Percentiles rank a stretch among this genome's conserved stretches.
These are phyloP conservation scores for Yamadazyma insecticola DNA, from an alignment of 805 yeast genomes.

Conservation along the genomic window DNA sequence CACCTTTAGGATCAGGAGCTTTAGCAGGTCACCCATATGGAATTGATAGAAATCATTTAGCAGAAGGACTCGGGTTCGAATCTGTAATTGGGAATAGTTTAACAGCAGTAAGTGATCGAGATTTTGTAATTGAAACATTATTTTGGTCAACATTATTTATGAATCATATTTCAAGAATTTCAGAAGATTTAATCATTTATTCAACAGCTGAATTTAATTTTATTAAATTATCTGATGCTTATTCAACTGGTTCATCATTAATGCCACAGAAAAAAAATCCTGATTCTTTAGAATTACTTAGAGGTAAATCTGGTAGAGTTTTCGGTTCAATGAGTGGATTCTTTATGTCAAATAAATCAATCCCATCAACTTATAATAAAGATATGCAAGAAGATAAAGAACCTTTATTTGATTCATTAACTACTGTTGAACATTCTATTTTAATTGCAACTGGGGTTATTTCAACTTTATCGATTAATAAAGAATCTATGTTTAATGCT, in stretches of 20 bases:
- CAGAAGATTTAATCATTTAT: conserved; percentile 92
- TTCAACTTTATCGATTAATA: conserved; percentile 73
- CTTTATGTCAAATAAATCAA: conserved; percentile 93
- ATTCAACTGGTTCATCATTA: conserved; percentile 95
- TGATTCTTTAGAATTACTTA: conserved; percentile 86
- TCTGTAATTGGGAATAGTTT: conserved; percentile 93
- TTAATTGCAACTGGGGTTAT: conserved; percentile 95
- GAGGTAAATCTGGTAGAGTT: conserved; percentile 97
- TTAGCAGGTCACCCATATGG: conserved; percentile 99
- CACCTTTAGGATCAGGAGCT: conserved; percentile 97
- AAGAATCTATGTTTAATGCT: conserved; percentile 76
- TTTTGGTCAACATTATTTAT: conserved; percentile 94
- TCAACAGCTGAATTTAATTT: conserved; percentile 98
- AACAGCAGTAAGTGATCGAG: conserved; percentile 97
- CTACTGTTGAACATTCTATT: conserved; percentile 90
- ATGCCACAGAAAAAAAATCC: conserved; percentile 99
- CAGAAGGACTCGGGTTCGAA: conserved; percentile 71
- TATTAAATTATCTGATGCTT: conserved; percentile 90
- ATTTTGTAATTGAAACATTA: conserved; percentile 90
- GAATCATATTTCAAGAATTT: conserved; percentile 92
- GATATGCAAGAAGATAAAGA: conserved; percentile 99
- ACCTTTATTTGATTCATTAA: conserved; percentile 88
- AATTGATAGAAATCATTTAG: conserved; percentile 90
- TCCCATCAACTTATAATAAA: conserved; percentile 96
- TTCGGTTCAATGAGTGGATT: conserved; percentile 94